Evolutionary conservation across 2,329 filamentous ascomycete species (phyloP).

Genomic region (Aspergillus sp.): DNA sequence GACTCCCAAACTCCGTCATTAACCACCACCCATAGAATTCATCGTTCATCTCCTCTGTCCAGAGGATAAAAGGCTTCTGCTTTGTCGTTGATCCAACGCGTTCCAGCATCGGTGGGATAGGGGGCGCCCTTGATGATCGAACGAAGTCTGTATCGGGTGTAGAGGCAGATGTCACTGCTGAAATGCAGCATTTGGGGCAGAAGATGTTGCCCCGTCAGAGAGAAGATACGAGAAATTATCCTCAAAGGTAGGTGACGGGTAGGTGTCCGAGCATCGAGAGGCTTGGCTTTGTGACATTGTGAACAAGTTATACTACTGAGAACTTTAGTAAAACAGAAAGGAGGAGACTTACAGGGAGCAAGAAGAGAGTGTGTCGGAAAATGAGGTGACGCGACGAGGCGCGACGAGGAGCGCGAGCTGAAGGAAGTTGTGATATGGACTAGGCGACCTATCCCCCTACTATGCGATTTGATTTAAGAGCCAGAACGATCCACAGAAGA

Average conservation of each 20-base stretch:
- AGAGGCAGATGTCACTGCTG: background rate
- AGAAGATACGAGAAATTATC: background rate
- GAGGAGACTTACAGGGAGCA: background rate
- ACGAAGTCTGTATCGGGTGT: background rate
- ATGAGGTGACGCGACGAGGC: too few relatives aligned
- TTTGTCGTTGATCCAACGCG: background rate
- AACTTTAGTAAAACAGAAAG: background rate
- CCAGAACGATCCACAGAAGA: too few relatives aligned
- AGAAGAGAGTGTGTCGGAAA: too few relatives aligned
- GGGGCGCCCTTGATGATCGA: background rate
- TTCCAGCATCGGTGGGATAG: background rate
- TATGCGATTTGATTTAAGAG: too few relatives aligned
- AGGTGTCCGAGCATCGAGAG: background rate
- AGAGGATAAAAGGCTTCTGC: conserved; percentile 1
- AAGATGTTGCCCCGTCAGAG: background rate
- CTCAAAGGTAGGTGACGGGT: background rate
- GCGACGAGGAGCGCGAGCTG: too few relatives aligned
- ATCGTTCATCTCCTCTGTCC: background rate
- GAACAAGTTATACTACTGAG: background rate
- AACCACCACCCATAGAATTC: background rate
- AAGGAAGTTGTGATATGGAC: too few relatives aligned
- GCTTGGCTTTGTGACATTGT: conserved; percentile 1
- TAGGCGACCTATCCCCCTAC: too few relatives aligned
- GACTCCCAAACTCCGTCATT: background rate
- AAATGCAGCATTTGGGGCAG: background rate